Evolutionary conservation across 2,329 filamentous ascomycete genomes (phyloP).

Genomic region (Tolypocladium endophyticum): DNA sequence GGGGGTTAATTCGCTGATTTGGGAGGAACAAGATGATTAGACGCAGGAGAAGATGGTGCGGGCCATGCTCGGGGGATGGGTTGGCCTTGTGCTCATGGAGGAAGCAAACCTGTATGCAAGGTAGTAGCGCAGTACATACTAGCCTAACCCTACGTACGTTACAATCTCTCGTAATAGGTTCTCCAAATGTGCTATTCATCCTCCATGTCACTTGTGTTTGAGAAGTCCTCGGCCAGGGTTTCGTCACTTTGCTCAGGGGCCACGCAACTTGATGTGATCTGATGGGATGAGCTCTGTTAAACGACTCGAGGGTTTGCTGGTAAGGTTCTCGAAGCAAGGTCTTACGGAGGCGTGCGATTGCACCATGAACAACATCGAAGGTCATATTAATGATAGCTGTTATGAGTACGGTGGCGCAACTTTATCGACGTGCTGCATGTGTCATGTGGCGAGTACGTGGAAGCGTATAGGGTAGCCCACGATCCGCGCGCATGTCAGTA

Average conservation of each 20-base stretch:
- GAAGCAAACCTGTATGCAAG: background rate
- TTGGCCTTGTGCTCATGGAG: background rate
- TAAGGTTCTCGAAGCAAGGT: no score
- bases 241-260: background rate
- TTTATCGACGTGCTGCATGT: background rate
- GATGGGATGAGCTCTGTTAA: background rate
- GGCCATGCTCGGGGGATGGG: background rate
- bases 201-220: no score
- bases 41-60: background rate
- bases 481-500: background rate
- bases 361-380: no score
- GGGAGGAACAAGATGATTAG: conserved; percentile 4
- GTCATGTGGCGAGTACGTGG: background rate
- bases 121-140: background rate
- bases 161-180: background rate
- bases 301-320: no score
- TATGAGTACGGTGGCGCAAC: background rate
- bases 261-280: background rate
- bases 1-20: conserved; percentile 17
- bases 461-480: background rate
- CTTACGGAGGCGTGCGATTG: no score
- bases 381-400: no score
- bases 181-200: background rate
- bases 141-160: background rate
- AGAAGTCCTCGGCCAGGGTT: background rate